Evolutionary conservation across 306 rosid species (phyloP).

Genomic region (Pachyrhizus erosus): DNA sequence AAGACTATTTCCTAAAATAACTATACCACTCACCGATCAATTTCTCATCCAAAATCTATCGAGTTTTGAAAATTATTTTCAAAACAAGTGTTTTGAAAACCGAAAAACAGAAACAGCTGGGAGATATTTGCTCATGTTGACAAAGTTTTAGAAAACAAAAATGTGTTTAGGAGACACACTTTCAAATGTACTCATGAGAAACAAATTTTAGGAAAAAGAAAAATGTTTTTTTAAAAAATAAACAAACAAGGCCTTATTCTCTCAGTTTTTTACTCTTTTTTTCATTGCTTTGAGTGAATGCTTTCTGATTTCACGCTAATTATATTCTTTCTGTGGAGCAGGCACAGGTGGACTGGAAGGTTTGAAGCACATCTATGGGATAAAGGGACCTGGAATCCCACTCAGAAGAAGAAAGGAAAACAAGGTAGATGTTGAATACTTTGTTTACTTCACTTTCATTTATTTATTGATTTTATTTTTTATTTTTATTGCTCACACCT

Average conservation of each 20-base stretch:
- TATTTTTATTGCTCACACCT: conserved; percentile 33
- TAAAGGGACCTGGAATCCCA: conserved; percentile 91
- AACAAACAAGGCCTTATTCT: not conserved
- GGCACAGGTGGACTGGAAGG: conserved; percentile 95
- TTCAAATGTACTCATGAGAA: too few relatives aligned
- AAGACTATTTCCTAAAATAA: too few relatives aligned
- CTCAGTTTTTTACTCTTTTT: not conserved
- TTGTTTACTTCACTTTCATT: not conserved
- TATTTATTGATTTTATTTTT: not conserved
- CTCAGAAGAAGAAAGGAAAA: conserved; percentile 94
- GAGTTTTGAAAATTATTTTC: too few relatives aligned
- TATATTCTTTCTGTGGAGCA: conserved; percentile 42
- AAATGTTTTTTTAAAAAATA: too few relatives aligned
- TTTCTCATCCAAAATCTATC: too few relatives aligned
- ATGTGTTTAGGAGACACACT: too few relatives aligned
- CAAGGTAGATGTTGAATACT: conserved; percentile 64
- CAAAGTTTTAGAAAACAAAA: too few relatives aligned
- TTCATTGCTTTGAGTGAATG: not conserved
- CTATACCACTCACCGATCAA: too few relatives aligned
- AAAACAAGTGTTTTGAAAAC: too few relatives aligned
- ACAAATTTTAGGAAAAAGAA: too few relatives aligned
- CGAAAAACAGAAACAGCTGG: too few relatives aligned
- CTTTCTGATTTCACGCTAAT: conserved; percentile 15
- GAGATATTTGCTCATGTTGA: too few relatives aligned
- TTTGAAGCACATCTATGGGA: conserved; percentile 97